phyloP scores from a whole-genome alignment of 108 stramenopile genomes.

The Skeletonema grethae region DNA sequence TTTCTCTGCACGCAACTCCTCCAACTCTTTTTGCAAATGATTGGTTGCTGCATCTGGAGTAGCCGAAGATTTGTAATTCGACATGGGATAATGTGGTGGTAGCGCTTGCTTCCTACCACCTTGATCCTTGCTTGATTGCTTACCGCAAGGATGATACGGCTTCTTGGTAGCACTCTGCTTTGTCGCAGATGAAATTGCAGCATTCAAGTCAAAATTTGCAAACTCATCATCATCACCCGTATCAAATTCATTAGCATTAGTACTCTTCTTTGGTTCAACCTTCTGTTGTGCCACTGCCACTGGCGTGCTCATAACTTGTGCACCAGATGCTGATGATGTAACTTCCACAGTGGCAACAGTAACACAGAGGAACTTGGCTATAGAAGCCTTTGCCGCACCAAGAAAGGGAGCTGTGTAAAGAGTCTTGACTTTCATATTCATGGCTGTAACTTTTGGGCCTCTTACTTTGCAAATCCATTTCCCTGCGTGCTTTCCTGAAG shows the following conservation, averaged over 20 bases:
- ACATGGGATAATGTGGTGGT: neutral
- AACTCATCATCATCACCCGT: constrained; percentile 12
- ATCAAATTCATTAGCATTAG: constrained; percentile 13
- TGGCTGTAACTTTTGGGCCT: neutral
- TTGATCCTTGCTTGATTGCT: too few relatives aligned
- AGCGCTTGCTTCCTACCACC: neutral
- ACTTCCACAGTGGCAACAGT: neutral
- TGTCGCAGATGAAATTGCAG: constrained; percentile 15
- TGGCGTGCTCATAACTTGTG: neutral
- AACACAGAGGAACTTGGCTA: constrained; percentile 16
- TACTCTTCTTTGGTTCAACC: neutral
- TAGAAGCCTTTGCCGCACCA: constrained; percentile 17
- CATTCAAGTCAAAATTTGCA: constrained; percentile 13
- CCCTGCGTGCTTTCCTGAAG: constrained; percentile 5
- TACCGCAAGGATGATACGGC: neutral
- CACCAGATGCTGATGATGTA: neutral
- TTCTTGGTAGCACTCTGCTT: constrained; percentile 8
- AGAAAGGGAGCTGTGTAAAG: constrained; percentile 13
- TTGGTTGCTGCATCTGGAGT: neutral
- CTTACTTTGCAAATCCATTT: constrained; percentile 17
- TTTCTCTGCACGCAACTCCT: neutral
- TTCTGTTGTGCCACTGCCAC: neutral
- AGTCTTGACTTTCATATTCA: constrained; percentile 2
- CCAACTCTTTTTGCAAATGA: neutral
- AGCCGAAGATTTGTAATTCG: neutral